Conservation (phyloP, 192 early-diverging fungal species). For the Radiomyces spectabilis region DNA sequence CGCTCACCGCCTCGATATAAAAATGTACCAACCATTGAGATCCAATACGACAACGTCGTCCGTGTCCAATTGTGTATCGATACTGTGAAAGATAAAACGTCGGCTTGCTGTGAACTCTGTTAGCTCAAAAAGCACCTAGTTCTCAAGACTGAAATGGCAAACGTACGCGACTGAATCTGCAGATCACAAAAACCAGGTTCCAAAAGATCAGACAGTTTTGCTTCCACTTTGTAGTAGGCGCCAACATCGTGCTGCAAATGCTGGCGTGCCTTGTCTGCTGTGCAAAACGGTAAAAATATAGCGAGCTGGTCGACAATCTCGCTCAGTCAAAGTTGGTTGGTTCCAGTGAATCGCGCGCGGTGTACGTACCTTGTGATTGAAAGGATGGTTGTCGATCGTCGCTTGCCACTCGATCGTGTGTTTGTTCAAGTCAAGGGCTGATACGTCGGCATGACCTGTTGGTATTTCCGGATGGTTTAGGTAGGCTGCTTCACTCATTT, state of each 20-base stretch:
- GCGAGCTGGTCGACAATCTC: too few species aligned
- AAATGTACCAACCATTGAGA: neutral
- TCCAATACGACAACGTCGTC: conserved; percentile 16
- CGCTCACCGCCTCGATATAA: neutral
- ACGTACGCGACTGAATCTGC: conserved; percentile 8
- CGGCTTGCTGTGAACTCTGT: neutral
- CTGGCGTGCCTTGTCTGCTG: neutral
- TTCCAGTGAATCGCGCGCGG: too few species aligned
- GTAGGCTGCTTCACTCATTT: too few species aligned
- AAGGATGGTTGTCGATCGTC: too few species aligned
- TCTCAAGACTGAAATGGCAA: too few species aligned
- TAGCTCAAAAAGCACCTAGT: too few species aligned
- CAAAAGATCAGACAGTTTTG: conserved; percentile 2
- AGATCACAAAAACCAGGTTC: conserved; percentile 2
- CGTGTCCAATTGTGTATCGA: conserved; percentile 9
- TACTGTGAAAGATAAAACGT: conserved; percentile 8
- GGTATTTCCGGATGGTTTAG: too few species aligned
- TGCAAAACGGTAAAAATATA: conserved; percentile 2
- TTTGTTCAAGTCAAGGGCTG: too few species aligned
- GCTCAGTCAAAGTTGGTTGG: too few species aligned
- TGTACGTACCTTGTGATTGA: too few species aligned
- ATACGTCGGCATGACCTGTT: too few species aligned
- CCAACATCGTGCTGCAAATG: conserved; percentile 1
- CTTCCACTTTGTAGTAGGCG: conserved; percentile 13
- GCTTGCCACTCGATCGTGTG: too few species aligned